Conservation (phyloP, 2,329 filamentous ascomycete species). For the Lithohypha guttulata region DNA sequence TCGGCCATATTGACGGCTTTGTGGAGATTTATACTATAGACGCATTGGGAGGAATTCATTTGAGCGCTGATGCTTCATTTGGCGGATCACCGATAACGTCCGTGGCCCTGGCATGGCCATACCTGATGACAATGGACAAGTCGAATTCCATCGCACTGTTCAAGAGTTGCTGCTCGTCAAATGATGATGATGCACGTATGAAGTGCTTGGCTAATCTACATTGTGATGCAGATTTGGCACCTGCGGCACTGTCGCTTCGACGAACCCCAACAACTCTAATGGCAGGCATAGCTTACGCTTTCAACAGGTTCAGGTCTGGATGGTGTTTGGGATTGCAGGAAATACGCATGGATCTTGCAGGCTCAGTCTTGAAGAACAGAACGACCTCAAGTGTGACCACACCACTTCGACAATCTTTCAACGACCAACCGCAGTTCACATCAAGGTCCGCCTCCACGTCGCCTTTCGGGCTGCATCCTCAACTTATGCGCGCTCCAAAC, state of each 20-base stretch:
- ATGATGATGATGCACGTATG: neutral
- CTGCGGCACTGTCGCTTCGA: conserved; percentile 72
- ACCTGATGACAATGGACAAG: conserved; percentile 66
- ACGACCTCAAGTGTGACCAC: conserved; percentile 20
- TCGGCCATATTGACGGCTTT: conserved; percentile 63
- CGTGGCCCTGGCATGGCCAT: conserved; percentile 63
- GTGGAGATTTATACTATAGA: conserved; percentile 56
- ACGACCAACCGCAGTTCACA: conserved; percentile 14
- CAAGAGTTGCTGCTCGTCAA: conserved; percentile 51
- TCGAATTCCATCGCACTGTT: conserved; percentile 68
- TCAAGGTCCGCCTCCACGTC: conserved; percentile 17
- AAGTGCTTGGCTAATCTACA: conserved; percentile 23
- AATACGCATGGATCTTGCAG: conserved; percentile 39
- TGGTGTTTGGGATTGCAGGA: conserved; percentile 94
- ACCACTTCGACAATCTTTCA: conserved; percentile 7
- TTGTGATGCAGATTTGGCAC: conserved; percentile 67
- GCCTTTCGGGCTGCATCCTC: conserved; percentile 27
- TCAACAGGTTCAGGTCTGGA: conserved; percentile 62
- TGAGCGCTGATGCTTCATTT: neutral
- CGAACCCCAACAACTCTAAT: conserved; percentile 48
- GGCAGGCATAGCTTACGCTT: conserved; percentile 76
- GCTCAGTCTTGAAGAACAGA: conserved; percentile 13
- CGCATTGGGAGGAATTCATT: conserved; percentile 17
- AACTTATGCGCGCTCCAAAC: conserved; percentile 41
- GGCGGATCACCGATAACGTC: conserved; percentile 53